These are phyloP conservation scores for Colletotrichum liaoningense DNA, from an alignment of 2,329 filamentous ascomycete species.

Conservation along the genomic window DNA sequence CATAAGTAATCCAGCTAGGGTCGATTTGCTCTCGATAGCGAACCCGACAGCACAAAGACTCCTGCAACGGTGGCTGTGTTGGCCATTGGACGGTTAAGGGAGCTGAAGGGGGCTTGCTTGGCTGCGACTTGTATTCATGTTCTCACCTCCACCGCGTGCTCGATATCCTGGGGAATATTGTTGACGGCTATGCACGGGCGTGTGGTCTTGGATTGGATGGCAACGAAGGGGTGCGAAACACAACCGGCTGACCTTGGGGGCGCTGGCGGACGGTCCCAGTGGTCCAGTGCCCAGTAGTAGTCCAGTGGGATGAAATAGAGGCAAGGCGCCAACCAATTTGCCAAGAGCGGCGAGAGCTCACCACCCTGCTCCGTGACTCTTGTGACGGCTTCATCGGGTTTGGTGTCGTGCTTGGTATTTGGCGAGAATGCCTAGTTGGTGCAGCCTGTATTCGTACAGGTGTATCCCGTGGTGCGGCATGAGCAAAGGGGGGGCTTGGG, in stretches of 20 bases:
- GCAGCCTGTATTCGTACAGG: background rate
- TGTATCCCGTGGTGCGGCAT: background rate
- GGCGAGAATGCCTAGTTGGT: background rate
- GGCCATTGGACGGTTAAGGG: background rate
- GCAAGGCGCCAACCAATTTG: slow-evolving; percentile 17
- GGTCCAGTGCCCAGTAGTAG: slow-evolving; percentile 3
- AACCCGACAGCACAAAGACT: background rate
- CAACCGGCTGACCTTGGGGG: background rate
- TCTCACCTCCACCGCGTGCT: background rate
- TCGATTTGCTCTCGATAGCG: background rate
- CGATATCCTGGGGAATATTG: background rate
- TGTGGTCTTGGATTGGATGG: background rate
- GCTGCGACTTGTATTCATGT: background rate
- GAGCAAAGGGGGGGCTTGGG: background rate
- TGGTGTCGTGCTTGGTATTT: slow-evolving; percentile 19
- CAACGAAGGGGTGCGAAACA: slow-evolving; percentile 2
- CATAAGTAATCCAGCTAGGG: background rate
- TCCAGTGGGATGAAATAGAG: slow-evolving; percentile 15
- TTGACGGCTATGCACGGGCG: background rate
- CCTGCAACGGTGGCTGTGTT: slow-evolving; percentile 5
- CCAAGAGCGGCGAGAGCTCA: slow-evolving; percentile 27
- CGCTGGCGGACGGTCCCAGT: background rate
- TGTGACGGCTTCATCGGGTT: slow-evolving; percentile 13
- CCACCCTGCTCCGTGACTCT: slow-evolving; percentile 25
- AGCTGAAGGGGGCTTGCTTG: background rate